Conservation (phyloP, 352 stramenopile species). For the Hyphochytrium catenoides region DNA sequence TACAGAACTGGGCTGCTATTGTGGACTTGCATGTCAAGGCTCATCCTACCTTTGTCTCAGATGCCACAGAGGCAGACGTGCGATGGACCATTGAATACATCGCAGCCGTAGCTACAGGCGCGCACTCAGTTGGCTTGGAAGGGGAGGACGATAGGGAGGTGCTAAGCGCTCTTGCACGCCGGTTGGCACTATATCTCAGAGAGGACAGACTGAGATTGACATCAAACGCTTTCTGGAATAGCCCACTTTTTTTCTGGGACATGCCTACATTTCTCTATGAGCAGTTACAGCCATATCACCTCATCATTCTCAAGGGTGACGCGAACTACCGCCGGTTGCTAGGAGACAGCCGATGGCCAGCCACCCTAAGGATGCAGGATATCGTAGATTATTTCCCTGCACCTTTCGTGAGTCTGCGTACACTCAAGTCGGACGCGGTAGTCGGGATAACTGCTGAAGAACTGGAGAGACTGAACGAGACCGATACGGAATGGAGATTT, state of each 20-base stretch:
- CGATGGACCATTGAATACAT: constrained; percentile 29
- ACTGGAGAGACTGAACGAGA: constrained; percentile 18
- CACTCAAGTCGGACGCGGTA: constrained; percentile 36
- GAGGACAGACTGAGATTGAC: neutral
- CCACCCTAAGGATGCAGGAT: constrained; percentile 45
- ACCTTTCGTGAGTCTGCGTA: constrained; percentile 34
- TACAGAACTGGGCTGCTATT: constrained; percentile 15
- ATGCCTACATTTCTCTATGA: constrained; percentile 16
- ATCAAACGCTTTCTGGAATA: constrained; percentile 32
- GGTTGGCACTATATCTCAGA: constrained; percentile 15
- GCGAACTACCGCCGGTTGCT: constrained; percentile 89
- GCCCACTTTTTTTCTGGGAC: constrained; percentile 42
- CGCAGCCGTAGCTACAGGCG: constrained; percentile 12
- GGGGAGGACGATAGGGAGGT: too few relatives aligned
- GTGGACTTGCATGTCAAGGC: constrained; percentile 43
- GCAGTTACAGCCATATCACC: constrained; percentile 18
- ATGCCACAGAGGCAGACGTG: constrained; percentile 29
- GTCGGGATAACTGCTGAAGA: constrained; percentile 21
- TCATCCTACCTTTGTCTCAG: constrained; percentile 49
- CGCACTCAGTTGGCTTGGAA: too few relatives aligned
- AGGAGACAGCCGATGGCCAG: constrained; percentile 71
- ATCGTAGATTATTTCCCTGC: constrained; percentile 47
- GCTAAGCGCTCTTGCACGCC: constrained; percentile 23
- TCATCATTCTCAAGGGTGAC: constrained; percentile 90
- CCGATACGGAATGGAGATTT: constrained; percentile 28